Evolutionary conservation across 1,284 basidiomycete genomes (phyloP).

Genomic region (Schizophyllum amplum): DNA sequence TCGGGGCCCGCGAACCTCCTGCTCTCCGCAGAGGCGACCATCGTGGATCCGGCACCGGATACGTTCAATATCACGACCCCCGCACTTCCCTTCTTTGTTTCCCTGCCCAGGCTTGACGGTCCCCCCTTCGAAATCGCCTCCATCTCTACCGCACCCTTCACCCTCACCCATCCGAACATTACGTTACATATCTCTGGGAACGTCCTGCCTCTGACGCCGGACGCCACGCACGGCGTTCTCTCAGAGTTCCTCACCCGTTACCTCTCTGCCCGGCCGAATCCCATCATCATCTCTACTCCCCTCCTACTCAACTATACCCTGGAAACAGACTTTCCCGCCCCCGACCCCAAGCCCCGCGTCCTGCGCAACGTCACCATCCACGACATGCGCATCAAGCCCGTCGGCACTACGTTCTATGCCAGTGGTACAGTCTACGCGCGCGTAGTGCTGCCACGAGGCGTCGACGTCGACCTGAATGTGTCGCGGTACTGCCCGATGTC

Average conservation of each 20-base stretch:
- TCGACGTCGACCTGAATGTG: conserved; percentile 54
- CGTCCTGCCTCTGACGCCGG: conserved; percentile 46
- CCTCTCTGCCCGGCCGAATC: conserved; percentile 45
- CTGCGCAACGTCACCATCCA: conserved; percentile 62
- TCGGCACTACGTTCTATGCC: conserved; percentile 43
- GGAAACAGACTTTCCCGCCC: conserved; percentile 53
- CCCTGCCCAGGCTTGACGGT: conserved; percentile 29
- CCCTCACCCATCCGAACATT: conserved; percentile 59
- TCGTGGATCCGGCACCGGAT: conserved; percentile 47
- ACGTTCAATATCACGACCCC: conserved; percentile 42
- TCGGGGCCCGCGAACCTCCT: conserved; percentile 36
- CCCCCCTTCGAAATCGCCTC: conserved; percentile 39
- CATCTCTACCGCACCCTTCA: conserved; percentile 45
- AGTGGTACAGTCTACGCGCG: conserved; percentile 58
- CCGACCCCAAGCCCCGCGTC: conserved; percentile 49
- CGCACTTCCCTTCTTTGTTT: conserved; percentile 52
- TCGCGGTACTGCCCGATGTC: conserved; percentile 63
- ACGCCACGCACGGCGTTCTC: conserved; percentile 23
- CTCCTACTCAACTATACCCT: conserved; percentile 40
- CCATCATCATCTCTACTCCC: conserved; percentile 49
- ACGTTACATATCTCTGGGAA: conserved; percentile 47
- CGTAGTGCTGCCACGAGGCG: conserved; percentile 58
- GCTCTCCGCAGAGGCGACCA: conserved; percentile 46
- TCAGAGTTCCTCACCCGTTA: conserved; percentile 58
- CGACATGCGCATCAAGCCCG: conserved; percentile 61